These are phyloP conservation scores for Penicillium taxi DNA, from an alignment of 495 filamentous ascomycete genomes.

Conservation along the genomic window DNA sequence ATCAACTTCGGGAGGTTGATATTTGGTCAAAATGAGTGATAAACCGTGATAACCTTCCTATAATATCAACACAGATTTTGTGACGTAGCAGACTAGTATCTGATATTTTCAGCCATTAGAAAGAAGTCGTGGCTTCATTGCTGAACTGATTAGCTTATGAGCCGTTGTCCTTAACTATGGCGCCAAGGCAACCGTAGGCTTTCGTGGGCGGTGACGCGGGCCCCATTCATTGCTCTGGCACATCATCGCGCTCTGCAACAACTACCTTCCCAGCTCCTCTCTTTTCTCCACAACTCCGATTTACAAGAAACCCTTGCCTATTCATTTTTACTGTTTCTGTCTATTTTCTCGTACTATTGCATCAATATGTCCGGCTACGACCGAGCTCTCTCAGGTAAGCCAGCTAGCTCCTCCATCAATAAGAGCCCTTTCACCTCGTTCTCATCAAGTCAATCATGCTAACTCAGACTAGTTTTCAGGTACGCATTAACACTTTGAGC, in stretches of 20 bases:
- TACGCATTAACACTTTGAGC: slow-evolving; percentile 4
- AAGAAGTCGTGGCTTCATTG: no score
- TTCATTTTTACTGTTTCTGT: not conserved
- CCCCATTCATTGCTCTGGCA: slow-evolving; percentile 18
- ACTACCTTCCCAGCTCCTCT: not conserved
- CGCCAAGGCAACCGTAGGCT: slow-evolving; percentile 23
- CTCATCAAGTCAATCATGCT: slow-evolving; percentile 6
- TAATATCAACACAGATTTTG: no score
- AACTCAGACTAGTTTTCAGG: slow-evolving; percentile 25
- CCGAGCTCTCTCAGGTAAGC: slow-evolving; percentile 87
- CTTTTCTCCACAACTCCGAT: no score
- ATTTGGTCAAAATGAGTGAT: no score
- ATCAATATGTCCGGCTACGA: slow-evolving; percentile 83
- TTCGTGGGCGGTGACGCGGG: slow-evolving; percentile 20
- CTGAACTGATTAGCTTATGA: no score
- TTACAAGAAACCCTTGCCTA: no score
- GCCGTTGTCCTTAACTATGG: no score
- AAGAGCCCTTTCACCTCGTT: slow-evolving; percentile 18
- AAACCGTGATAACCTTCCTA: no score
- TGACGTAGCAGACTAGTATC: no score
- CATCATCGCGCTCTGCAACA: slow-evolving; percentile 9
- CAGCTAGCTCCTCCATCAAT: slow-evolving; percentile 20
- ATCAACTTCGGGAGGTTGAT: no score
- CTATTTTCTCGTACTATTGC: not conserved
- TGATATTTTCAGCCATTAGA: no score